A percentile compares a stretch with the other conserved stretches of the same genome.
Evolutionary conservation across 2,329 filamentous ascomycete species (phyloP).

Genomic region (Talaromyces albobiverticillius): DNA sequence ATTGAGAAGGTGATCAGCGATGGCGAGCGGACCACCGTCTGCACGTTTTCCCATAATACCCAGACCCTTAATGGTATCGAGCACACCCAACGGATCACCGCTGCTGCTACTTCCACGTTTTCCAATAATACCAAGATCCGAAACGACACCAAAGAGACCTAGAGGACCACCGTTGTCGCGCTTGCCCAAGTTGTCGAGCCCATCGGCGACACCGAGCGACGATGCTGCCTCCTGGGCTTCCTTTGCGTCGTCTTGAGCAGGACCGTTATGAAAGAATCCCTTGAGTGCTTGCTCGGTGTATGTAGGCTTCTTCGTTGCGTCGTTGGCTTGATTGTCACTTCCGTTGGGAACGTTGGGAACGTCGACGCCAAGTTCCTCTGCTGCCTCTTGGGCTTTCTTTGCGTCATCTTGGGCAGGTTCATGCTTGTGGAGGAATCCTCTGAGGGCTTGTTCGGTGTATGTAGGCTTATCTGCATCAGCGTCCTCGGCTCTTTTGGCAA

Average conservation of each 20-base stretch:
- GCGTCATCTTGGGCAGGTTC: not conserved
- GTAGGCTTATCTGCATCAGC: not conserved
- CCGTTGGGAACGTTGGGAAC: no score
- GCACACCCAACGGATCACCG: no score
- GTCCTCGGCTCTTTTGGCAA: not conserved
- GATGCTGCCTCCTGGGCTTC: not conserved
- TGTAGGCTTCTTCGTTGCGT: not conserved
- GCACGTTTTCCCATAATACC: no score
- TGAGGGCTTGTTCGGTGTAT: not conserved
- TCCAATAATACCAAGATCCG: not conserved
- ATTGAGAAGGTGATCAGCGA: no score
- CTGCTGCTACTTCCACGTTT: no score
- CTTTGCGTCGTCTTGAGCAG: not conserved
- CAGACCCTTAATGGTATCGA: no score
- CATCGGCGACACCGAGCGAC: not conserved
- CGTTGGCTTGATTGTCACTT: no score
- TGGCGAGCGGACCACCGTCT: not conserved
- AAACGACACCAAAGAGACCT: not conserved
- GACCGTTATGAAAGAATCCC: not conserved
- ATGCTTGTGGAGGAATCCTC: not conserved
- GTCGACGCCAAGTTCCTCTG: not conserved
- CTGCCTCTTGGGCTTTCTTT: not conserved
- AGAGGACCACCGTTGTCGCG: not conserved
- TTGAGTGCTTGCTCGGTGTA: conserved; percentile 1
- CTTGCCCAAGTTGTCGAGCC: no score